Evolutionary conservation across 148 eudicot genomes (phyloP).

Genomic region (Vaccinium macrocarpon): DNA sequence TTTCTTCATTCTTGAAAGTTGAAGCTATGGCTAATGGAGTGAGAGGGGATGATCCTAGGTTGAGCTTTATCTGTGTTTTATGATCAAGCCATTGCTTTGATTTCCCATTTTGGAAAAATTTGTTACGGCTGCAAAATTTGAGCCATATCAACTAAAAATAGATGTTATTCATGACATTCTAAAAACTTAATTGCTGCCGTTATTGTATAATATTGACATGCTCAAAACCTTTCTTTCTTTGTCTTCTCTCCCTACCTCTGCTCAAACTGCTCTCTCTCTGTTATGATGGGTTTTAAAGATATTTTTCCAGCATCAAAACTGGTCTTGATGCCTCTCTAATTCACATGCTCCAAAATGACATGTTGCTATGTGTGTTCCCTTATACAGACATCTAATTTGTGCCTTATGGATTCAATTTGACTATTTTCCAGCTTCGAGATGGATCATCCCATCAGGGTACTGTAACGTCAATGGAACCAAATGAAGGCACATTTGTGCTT

Average conservation of each 20-base stretch:
- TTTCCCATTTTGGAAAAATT: constrained; percentile 1
- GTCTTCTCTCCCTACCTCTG: not conserved
- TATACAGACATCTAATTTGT: not conserved
- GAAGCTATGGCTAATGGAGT: not conserved
- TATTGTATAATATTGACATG: not conserved
- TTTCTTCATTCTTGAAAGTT: not conserved
- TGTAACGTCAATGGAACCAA: constrained; percentile 90
- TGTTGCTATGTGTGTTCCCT: not conserved
- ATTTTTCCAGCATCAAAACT: not conserved
- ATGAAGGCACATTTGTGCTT: constrained; percentile 79
- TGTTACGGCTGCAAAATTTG: not conserved
- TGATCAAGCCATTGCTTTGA: constrained; percentile 9
- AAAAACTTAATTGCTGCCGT: not conserved
- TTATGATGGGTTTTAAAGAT: not conserved
- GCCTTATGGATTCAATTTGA: constrained; percentile 1
- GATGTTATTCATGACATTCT: not conserved
- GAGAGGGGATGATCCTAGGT: not conserved
- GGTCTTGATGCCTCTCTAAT: not conserved
- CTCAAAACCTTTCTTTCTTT: no score
- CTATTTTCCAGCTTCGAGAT: constrained; percentile 65
- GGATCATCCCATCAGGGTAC: constrained; percentile 89
- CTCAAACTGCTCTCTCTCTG: constrained; percentile 6
- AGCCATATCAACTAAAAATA: not conserved
- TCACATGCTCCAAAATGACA: not conserved
- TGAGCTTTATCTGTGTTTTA: not conserved